Conservation (phyloP, 2,329 filamentous ascomycete species). For the Bisporella sp. region DNA sequence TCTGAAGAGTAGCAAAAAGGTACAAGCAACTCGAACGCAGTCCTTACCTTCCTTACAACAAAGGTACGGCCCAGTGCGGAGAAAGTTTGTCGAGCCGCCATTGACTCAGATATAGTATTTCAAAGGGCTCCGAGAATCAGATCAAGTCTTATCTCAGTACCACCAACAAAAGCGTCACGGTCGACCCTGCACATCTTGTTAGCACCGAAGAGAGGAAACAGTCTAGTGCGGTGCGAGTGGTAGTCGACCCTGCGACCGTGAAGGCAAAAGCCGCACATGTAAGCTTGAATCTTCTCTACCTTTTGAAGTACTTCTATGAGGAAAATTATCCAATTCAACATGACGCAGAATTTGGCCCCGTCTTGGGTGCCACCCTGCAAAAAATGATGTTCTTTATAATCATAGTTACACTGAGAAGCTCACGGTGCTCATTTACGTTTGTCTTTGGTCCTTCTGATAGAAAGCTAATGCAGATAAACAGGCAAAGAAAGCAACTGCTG, state of each 20-base stretch:
- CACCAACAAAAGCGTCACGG: constrained; percentile 42
- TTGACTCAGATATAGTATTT: constrained; percentile 16
- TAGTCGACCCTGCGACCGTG: constrained; percentile 44
- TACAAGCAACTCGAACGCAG: neutral
- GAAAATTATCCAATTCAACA: constrained; percentile 67
- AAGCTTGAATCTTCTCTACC: constrained; percentile 21
- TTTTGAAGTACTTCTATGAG: constrained; percentile 47
- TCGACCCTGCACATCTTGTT: constrained; percentile 44
- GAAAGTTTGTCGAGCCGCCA: neutral
- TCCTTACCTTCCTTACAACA: constrained; percentile 6
- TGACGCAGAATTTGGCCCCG: constrained; percentile 71
- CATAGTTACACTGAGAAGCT: constrained; percentile 66
- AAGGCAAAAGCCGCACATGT: constrained; percentile 45
- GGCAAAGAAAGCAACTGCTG: constrained; percentile 56
- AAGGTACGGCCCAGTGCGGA: constrained; percentile 9
- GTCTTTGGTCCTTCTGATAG: constrained; percentile 5
- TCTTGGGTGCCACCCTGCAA: constrained; percentile 72
- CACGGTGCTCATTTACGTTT: constrained; percentile 2
- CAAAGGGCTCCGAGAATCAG: constrained; percentile 11
- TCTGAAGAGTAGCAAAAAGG: constrained; percentile 34
- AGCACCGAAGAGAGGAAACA: constrained; percentile 38
- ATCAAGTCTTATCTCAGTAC: constrained; percentile 48
- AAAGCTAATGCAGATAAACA: constrained; percentile 17
- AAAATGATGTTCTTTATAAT: constrained; percentile 50
- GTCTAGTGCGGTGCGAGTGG: constrained; percentile 41